Conservation (phyloP, 352 stramenopile genomes). For the Albugo candida region DNA sequence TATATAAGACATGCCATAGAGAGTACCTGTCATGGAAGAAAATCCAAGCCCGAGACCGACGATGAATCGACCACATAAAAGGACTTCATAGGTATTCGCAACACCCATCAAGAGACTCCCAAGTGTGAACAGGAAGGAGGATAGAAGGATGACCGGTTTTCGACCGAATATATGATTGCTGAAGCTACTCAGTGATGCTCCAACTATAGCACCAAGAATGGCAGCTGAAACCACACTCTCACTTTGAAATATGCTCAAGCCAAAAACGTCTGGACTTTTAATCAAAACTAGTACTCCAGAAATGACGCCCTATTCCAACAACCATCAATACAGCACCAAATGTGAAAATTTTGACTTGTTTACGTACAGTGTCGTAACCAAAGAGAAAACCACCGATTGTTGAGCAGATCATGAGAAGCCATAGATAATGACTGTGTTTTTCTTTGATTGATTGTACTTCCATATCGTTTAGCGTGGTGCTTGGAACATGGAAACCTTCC, state of each 20-base stretch:
- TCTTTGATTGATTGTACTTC: too few relatives aligned
- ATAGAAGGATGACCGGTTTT: constrained; percentile 37
- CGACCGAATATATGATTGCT: constrained; percentile 40
- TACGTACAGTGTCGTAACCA: constrained; percentile 47
- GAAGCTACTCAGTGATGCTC: constrained; percentile 29
- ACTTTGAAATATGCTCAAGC: constrained; percentile 32
- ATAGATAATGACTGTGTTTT: constrained; percentile 9
- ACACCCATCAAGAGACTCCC: constrained; percentile 38
- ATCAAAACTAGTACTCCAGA: constrained; percentile 54
- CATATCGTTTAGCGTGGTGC: too few relatives aligned
- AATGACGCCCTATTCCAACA: constrained; percentile 34
- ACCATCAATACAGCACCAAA: neutral
- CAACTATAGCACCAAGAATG: constrained; percentile 47
- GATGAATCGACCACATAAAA: constrained; percentile 34
- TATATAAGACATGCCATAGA: neutral
- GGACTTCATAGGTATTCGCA: constrained; percentile 21
- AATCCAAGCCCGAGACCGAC: constrained; percentile 46
- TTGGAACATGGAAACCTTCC: too few relatives aligned
- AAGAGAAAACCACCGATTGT: constrained; percentile 66
- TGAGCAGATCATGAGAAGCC: constrained; percentile 42
- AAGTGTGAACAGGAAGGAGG: constrained; percentile 37
- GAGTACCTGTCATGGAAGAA: constrained; percentile 33
- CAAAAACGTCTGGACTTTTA: constrained; percentile 35
- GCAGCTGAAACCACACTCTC: constrained; percentile 50
- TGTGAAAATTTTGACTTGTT: neutral